These are phyloP conservation scores for Dichotomocladium elegans DNA, from an alignment of 371 early-diverging fungal species.

Conservation along the genomic window DNA sequence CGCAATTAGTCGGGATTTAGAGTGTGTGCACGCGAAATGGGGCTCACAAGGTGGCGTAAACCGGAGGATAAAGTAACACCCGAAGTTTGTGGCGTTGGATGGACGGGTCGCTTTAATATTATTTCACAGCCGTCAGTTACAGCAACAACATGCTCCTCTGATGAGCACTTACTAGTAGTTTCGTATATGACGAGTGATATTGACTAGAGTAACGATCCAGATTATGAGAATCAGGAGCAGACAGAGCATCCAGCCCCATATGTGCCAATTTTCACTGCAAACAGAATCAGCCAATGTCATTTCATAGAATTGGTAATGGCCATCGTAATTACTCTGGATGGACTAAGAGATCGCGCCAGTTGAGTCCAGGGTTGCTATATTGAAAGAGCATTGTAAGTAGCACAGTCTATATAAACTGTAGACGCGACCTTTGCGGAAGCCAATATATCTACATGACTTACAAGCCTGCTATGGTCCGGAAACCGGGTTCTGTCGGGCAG, in stretches of 20 bases:
- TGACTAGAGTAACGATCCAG: conserved; percentile 25
- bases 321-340: conserved; percentile 27
- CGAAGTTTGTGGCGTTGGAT: conserved; percentile 48
- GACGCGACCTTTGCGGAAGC: too few relatives aligned
- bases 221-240: conserved; percentile 27
- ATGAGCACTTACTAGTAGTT: conserved; percentile 33
- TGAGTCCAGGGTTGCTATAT: conserved; percentile 30
- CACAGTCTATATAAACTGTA: too few relatives aligned
- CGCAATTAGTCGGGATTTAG: not conserved
- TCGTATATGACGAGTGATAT: conserved; percentile 31
- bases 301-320: not conserved
- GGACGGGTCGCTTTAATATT: conserved; percentile 22
- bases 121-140: too few relatives aligned
- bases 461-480: conserved; percentile 11
- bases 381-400: too few relatives aligned
- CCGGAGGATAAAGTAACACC: conserved; percentile 42
- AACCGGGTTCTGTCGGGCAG: conserved; percentile 16
- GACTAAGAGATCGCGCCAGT: conserved; percentile 28
- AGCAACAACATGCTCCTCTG: too few relatives aligned
- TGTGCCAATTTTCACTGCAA: conserved; percentile 38
- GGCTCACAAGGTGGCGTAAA: conserved; percentile 29
- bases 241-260: conserved; percentile 44
- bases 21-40: not conserved
- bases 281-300: not conserved
- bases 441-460: conserved; percentile 9